Percentiles rank a stretch among this genome's conserved stretches.
These are phyloP conservation scores for Sporothrix schenckii DNA, from an alignment of 2,329 filamentous ascomycete species.

Conservation along the genomic window DNA sequence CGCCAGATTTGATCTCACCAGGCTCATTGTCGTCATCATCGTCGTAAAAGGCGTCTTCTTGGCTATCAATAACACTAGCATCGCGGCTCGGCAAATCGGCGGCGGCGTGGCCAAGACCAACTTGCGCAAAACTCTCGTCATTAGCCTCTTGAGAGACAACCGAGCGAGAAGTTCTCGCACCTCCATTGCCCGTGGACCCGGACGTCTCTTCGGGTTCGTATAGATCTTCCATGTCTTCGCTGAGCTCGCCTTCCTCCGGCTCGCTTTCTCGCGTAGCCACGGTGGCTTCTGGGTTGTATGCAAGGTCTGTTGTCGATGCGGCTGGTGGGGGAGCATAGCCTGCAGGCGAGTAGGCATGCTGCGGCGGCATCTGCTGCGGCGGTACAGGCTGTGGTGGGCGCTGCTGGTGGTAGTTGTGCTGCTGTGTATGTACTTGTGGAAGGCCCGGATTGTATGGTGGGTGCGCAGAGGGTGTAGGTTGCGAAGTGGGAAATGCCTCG, in stretches of 20 bases:
- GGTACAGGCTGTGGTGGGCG: slow-evolving; percentile 6
- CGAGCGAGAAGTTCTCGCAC: neutral
- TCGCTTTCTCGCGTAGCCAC: slow-evolving; percentile 30
- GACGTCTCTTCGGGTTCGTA: slow-evolving; percentile 30
- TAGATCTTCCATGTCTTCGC: slow-evolving; percentile 62
- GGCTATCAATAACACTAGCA: slow-evolving; percentile 36
- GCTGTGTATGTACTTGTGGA: neutral
- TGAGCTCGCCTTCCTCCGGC: slow-evolving; percentile 75
- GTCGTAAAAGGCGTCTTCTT: slow-evolving; percentile 36
- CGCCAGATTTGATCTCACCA: slow-evolving; percentile 28
- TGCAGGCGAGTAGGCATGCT: slow-evolving; percentile 6
- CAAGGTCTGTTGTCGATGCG: neutral
- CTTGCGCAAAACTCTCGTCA: neutral
- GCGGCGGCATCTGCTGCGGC: neutral
- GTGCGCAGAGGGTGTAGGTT: neutral
- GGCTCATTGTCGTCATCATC: slow-evolving; percentile 35
- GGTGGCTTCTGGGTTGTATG: neutral
- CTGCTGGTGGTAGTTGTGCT: neutral
- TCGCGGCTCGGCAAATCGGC: slow-evolving; percentile 33
- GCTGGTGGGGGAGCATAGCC: neutral
- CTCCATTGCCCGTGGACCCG: neutral
- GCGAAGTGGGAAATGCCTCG: slow-evolving; percentile 29
- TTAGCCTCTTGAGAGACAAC: neutral
- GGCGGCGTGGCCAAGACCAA: slow-evolving; percentile 16
- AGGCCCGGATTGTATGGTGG: neutral